Percentiles rank a stretch among this genome's conserved stretches.
Evolutionary conservation across 306 rosid species (phyloP).

Genomic region (Prinsepia uniflora): DNA sequence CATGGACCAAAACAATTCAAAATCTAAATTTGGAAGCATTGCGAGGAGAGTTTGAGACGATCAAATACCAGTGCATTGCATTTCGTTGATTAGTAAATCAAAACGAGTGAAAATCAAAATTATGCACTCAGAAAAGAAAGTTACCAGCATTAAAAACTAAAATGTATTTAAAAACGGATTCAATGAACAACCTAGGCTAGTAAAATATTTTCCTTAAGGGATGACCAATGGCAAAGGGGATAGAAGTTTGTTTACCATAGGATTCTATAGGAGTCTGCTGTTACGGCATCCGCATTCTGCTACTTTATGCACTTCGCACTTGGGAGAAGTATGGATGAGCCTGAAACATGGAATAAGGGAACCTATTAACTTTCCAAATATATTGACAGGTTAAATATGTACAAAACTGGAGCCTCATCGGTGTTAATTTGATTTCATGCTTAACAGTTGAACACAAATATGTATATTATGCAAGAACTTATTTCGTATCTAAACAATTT

Average conservation of each 20-base stretch:
- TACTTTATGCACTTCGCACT: conserved; percentile 48
- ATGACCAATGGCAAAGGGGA: neutral
- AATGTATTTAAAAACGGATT: neutral
- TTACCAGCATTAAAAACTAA: neutral
- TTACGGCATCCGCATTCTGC: conserved; percentile 35
- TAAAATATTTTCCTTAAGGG: neutral
- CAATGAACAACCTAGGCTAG: conserved; percentile 16
- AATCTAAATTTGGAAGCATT: neutral
- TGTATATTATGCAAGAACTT: neutral
- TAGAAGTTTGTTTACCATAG: conserved; percentile 3
- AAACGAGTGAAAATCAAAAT: neutral
- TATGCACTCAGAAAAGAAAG: neutral
- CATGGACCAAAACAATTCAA: neutral
- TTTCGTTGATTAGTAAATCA: neutral
- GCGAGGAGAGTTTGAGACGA: neutral
- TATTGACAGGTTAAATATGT: neutral
- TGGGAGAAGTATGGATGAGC: conserved; percentile 49
- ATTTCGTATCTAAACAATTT: neutral
- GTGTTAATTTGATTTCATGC: neutral
- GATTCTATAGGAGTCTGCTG: neutral
- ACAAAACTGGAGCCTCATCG: neutral
- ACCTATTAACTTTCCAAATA: neutral
- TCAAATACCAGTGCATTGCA: conserved; percentile 1
- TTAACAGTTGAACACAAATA: neutral
- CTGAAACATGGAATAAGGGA: conserved; percentile 24